Evolutionary conservation across 805 yeast genomes (phyloP).

Genomic region (Yamadazyma endophytica): DNA sequence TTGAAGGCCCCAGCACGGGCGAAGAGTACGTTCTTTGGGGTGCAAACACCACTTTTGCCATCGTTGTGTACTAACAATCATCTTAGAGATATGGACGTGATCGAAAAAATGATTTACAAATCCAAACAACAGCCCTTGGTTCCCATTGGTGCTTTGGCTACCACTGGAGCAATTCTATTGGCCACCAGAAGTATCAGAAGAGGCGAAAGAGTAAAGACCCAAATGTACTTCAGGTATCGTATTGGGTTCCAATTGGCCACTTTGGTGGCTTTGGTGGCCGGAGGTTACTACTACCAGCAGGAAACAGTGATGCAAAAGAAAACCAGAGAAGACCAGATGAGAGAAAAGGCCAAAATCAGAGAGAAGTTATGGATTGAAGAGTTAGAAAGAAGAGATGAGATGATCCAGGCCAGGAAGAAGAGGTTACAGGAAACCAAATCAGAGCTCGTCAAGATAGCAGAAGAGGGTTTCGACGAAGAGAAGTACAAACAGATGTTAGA

Average conservation of each 20-base stretch:
- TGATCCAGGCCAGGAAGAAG: conserved; percentile 60
- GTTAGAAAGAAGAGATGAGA: conserved; percentile 79
- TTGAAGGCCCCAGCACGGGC: conserved; percentile 34
- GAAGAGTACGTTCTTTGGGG: conserved; percentile 27
- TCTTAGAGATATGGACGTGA: conserved; percentile 36
- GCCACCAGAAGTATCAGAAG: conserved; percentile 72
- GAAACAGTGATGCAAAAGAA: conserved; percentile 42
- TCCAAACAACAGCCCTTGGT: conserved; percentile 86
- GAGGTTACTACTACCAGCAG: conserved; percentile 65
- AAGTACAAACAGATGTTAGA: conserved; percentile 8
- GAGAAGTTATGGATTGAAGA: conserved; percentile 87
- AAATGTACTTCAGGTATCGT: conserved; percentile 85
- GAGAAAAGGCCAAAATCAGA: conserved; percentile 79
- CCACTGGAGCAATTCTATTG: conserved; percentile 74
- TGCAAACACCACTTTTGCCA: not conserved
- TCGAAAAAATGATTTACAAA: conserved; percentile 55
- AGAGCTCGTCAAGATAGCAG: conserved; percentile 32
- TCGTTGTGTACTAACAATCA: conserved; percentile 11
- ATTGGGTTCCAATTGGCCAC: conserved; percentile 85
- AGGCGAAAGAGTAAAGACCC: conserved; percentile 74
- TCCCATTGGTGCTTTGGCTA: conserved; percentile 75
- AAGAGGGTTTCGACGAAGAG: conserved; percentile 31
- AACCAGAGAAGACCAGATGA: conserved; percentile 59
- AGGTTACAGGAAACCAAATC: conserved; percentile 61
- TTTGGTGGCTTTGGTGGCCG: conserved; percentile 73